phyloP scores from a whole-genome alignment of 2,329 filamentous ascomycete species.

The Diaporthe amygdali region DNA sequence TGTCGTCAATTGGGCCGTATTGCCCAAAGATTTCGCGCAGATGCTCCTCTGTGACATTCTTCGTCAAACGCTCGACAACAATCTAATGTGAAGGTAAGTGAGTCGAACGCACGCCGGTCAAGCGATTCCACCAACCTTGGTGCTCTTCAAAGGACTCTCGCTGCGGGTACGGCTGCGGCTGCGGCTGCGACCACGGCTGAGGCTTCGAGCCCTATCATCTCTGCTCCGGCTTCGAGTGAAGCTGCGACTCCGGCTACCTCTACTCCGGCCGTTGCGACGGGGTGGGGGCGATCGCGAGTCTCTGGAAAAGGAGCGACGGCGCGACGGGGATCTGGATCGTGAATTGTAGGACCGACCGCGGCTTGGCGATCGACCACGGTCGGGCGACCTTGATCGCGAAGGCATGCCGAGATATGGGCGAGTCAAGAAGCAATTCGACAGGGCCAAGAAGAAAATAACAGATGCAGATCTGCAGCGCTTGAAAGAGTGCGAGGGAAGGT shows the following conservation, averaged over 20 bases:
- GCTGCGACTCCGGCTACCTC: constrained; percentile 35
- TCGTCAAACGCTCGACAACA: constrained; percentile 93
- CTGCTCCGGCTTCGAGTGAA: constrained; percentile 36
- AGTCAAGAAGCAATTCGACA: background rate
- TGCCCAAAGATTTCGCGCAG: constrained; percentile 89
- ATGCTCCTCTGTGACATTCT: constrained; percentile 90
- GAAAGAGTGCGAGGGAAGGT: background rate
- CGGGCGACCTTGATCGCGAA: constrained; percentile 27
- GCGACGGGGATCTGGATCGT: constrained; percentile 25
- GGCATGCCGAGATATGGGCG: constrained; percentile 23
- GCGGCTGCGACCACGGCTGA: constrained; percentile 39
- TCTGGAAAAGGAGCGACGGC: constrained; percentile 28
- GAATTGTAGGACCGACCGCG: constrained; percentile 23
- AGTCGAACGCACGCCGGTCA: constrained; percentile 19
- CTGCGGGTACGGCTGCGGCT: constrained; percentile 41
- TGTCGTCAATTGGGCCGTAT: constrained; percentile 83
- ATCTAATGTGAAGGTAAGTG: constrained; percentile 61
- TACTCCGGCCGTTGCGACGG: constrained; percentile 43
- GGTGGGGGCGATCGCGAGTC: constrained; percentile 38
- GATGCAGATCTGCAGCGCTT: background rate
- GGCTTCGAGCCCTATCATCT: constrained; percentile 40
- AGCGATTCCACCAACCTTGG: constrained; percentile 49
- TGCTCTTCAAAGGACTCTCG: constrained; percentile 48
- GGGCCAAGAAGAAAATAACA: background rate
- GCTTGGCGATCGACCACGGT: constrained; percentile 17